Conservation (phyloP, 108 stramenopile species). For the Fragilariopsis cylindrus region DNA sequence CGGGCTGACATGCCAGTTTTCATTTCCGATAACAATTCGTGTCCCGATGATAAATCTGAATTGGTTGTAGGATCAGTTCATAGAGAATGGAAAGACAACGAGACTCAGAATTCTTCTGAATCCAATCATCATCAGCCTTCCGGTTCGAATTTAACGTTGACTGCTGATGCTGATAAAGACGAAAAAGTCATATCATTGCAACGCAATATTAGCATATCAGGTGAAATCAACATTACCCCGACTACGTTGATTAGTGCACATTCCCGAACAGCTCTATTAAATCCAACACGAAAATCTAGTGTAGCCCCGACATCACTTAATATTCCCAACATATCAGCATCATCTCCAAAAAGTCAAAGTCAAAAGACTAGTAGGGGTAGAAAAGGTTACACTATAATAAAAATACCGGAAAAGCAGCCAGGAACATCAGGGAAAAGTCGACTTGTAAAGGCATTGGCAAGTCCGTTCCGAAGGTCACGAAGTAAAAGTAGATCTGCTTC, state of each 20-base stretch:
- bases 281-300: constrained; percentile 4
- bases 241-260: constrained; percentile 2
- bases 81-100: no score
- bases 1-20: not conserved
- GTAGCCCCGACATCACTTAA: not conserved
- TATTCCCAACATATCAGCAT: constrained; percentile 7
- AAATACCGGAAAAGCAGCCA: not conserved
- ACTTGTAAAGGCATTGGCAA: constrained; percentile 31
- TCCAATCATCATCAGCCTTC: no score
- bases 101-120: no score
- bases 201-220: not conserved
- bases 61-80: no score
- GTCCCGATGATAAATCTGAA: no score
- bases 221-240: constrained; percentile 5
- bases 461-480: constrained; percentile 32
- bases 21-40: not conserved
- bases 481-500: constrained; percentile 20
- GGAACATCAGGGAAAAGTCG: constrained; percentile 1
- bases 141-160: no score
- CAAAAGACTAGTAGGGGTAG: constrained; percentile 2
- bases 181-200: no score
- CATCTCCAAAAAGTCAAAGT: constrained; percentile 4
- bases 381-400: constrained; percentile 13
- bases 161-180: no score
- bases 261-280: constrained; percentile 12